Evolutionary conservation across 1,284 basidiomycete genomes (phyloP), one percentile per base, ranked within the genome.

Genomic region (Ceratobasidium sp.): DNA sequence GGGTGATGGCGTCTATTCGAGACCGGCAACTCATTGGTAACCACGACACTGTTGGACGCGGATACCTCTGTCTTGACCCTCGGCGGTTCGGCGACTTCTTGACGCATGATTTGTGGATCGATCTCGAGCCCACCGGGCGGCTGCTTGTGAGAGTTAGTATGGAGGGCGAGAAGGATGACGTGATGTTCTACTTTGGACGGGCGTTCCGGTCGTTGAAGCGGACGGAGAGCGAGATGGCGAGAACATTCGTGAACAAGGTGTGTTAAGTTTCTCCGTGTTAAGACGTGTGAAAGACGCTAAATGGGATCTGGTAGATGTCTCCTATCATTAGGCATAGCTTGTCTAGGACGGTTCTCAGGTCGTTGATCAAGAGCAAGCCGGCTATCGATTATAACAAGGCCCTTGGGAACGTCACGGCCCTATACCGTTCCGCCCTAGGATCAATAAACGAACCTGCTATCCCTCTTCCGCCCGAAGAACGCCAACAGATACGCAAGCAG

Each of bases 111-210:
- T 83, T 97, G 8, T 96, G 97, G 91, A 88, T 97, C 83, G 92
- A 96, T 75, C 84, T 99, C n/a, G 95, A 97, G 79, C 91, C 93
- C 5, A 89, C 91, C 75, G 96, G 97, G 1, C 90, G 95, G 44
- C 88, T 99, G 45, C 84, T 98, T 57, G 85, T 98, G 29, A 89
- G 98, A 7, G 89, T 99, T 69, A 97, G 95, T 81, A 98, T 99
- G 96, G 98, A 99, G 81, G 96, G 96, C 59, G 97, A 99, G 86
- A 95, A 97, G 82, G 97, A 98, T 80, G 98, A 99, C 81, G 95
- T 97, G 24, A 93, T 95, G 78, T 99, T 98, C 86, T 96, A 96
- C 85, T 99, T 99, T 81, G 98, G 98, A 14, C 88, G 96, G 50
- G 98, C 93, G 0, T 99, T 99, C 87, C 88, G 97, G 48, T 96